A percentile compares a stretch with the other conserved stretches of the same genome.
These are phyloP conservation scores for Exophiala lecanii-corni DNA, from an alignment of 2,329 filamentous ascomycete species.

Conservation along the genomic window DNA sequence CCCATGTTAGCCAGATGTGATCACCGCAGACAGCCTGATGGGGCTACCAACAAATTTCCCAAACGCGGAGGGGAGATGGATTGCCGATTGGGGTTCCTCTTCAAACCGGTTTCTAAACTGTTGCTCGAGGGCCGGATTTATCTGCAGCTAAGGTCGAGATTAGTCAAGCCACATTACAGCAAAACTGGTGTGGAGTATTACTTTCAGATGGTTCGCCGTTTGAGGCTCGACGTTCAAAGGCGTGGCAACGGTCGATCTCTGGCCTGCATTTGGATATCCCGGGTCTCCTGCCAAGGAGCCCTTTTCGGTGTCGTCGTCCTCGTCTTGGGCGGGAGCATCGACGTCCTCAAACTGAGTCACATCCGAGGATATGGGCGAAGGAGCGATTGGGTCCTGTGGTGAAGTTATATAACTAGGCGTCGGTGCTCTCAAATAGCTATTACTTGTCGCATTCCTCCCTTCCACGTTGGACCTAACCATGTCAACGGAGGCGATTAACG, in stretches of 20 bases:
- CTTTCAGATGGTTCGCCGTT: too few species aligned
- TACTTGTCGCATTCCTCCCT: constrained; percentile 8
- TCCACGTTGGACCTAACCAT: constrained; percentile 16
- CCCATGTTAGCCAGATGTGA: not conserved
- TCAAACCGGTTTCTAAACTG: constrained; percentile 44
- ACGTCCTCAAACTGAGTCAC: constrained; percentile 74
- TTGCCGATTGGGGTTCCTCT: constrained; percentile 72
- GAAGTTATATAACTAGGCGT: constrained; percentile 33
- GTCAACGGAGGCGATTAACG: constrained; percentile 41
- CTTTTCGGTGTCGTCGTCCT: constrained; percentile 40
- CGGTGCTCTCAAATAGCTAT: constrained; percentile 33
- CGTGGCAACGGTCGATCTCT: not conserved
- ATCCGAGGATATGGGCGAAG: constrained; percentile 57
- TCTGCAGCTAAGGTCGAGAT: too few species aligned
- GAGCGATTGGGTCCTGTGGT: constrained; percentile 56
- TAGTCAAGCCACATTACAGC: too few species aligned
- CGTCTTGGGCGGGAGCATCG: constrained; percentile 67
- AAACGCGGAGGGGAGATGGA: constrained; percentile 83
- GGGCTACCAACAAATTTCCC: constrained; percentile 56
- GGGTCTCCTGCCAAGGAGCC: constrained; percentile 6
- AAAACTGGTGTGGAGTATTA: too few species aligned
- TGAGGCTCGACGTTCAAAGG: constrained; percentile 3
- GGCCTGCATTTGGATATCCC: not conserved
- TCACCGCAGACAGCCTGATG: not conserved
- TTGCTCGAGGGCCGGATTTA: constrained; percentile 32